phyloP scores from a whole-genome alignment of 2,329 filamentous ascomycete species.

The Cordyceps farinosa region DNA sequence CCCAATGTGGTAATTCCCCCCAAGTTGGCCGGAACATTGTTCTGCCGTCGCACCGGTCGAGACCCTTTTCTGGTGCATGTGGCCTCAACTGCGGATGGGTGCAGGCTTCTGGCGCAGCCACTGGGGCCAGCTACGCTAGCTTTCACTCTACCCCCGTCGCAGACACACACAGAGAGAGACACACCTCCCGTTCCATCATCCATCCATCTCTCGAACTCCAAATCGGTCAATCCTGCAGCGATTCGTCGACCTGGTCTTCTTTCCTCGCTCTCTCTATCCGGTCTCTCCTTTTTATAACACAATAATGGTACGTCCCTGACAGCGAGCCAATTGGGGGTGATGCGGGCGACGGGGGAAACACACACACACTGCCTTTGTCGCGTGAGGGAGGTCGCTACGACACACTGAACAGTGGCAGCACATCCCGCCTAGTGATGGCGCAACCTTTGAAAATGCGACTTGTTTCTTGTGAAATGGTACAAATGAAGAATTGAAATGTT shows the following conservation, averaged over 20 bases:
- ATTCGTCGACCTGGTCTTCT: slow-evolving; percentile 18
- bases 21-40: slow-evolving; percentile 31
- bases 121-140: not conserved
- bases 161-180: slow-evolving; percentile 12
- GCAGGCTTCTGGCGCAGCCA: slow-evolving; percentile 26
- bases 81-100: slow-evolving; percentile 37
- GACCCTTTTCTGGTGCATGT: slow-evolving; percentile 37
- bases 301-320: slow-evolving; percentile 31
- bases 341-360: not conserved
- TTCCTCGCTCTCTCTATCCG: slow-evolving; percentile 21
- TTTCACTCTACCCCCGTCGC: slow-evolving; percentile 18
- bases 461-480: not conserved
- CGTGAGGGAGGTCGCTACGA: not conserved
- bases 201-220: slow-evolving; percentile 19
- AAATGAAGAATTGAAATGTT: not conserved
- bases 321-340: not conserved
- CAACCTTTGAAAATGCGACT: not conserved
- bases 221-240: slow-evolving; percentile 18
- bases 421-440: not conserved
- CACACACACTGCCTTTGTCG: slow-evolving; percentile 1
- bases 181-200: slow-evolving; percentile 17
- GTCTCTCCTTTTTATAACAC: slow-evolving; percentile 6
- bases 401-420: not conserved
- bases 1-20: not conserved
- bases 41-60: slow-evolving; percentile 25